Evolutionary conservation across 305 asterid species (phyloP).

Genomic region (Fraxinus xanthoxyloides): DNA sequence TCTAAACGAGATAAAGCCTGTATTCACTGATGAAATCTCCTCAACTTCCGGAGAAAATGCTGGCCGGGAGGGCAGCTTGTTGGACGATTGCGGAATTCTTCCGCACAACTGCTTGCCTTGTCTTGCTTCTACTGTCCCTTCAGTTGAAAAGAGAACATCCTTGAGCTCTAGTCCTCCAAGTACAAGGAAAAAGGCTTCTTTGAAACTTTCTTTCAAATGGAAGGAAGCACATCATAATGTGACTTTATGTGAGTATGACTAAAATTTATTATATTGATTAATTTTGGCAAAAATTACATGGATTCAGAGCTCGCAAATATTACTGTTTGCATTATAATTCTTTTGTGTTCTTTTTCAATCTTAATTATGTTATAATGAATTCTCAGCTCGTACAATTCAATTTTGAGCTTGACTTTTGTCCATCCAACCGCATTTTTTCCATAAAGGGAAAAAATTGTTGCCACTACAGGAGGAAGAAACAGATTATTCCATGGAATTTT

Average conservation of each 20-base stretch:
- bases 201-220: constrained; percentile 79
- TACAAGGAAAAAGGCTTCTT: constrained; percentile 67
- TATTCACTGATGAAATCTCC: constrained; percentile 57
- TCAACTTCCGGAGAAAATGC: constrained; percentile 43
- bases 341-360: neutral
- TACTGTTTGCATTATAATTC: neutral
- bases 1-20: constrained; percentile 39
- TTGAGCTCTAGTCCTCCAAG: constrained; percentile 66
- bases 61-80: constrained; percentile 46
- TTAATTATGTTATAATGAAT: neutral
- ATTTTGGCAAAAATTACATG: neutral
- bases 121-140: constrained; percentile 68
- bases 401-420: neutral
- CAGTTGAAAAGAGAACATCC: constrained; percentile 70
- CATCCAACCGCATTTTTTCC: neutral
- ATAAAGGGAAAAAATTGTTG: neutral
- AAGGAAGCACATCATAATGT: constrained; percentile 70
- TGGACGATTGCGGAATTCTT: constrained; percentile 79
- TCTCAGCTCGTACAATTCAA: neutral
- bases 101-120: constrained; percentile 90
- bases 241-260: constrained; percentile 56
- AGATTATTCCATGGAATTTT: neutral
- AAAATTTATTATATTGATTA: neutral
- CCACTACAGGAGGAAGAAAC: neutral
- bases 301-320: neutral